Evolutionary conservation across 1,284 basidiomycete genomes (phyloP).

Genomic region (Pisolithus thermaeus): DNA sequence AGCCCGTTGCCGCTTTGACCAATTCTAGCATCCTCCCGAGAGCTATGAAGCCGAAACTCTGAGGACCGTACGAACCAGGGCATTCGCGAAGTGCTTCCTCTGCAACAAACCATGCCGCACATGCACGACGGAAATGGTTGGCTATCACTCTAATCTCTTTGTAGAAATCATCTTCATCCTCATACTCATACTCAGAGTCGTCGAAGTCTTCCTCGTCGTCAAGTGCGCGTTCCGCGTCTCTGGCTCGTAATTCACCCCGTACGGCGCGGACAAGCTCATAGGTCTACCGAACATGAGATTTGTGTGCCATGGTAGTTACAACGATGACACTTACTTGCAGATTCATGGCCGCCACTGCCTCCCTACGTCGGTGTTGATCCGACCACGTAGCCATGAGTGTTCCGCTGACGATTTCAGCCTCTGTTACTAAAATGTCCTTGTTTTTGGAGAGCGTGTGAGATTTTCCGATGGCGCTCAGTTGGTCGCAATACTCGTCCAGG

Average conservation of each 20-base stretch:
- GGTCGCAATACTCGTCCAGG: constrained; percentile 31
- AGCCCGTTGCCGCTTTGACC: constrained; percentile 21
- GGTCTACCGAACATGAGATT: constrained; percentile 23
- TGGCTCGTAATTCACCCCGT: constrained; percentile 26
- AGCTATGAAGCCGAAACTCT: constrained; percentile 39
- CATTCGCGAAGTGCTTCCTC: constrained; percentile 22
- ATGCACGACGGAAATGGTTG: constrained; percentile 30
- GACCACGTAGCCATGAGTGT: constrained; percentile 39
- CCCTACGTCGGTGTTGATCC: constrained; percentile 33
- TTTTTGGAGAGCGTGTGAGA: constrained; percentile 31
- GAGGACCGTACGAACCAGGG: constrained; percentile 30
- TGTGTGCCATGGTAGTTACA: neutral
- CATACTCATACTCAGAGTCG: constrained; percentile 18
- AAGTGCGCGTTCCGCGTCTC: constrained; percentile 6
- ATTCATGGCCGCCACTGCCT: constrained; percentile 37
- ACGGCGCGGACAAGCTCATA: constrained; percentile 32
- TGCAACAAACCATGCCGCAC: constrained; percentile 35
- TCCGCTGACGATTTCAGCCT: constrained; percentile 39
- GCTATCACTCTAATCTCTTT: constrained; percentile 19
- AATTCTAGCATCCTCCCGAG: constrained; percentile 34
- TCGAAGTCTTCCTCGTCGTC: constrained; percentile 13
- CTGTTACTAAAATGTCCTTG: constrained; percentile 29
- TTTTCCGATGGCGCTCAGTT: constrained; percentile 31
- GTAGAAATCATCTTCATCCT: constrained; percentile 23
- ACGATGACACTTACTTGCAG: constrained; percentile 28